Conservation (phyloP, 208 protist genomes). For the Novymonas esmeraldas region DNA sequence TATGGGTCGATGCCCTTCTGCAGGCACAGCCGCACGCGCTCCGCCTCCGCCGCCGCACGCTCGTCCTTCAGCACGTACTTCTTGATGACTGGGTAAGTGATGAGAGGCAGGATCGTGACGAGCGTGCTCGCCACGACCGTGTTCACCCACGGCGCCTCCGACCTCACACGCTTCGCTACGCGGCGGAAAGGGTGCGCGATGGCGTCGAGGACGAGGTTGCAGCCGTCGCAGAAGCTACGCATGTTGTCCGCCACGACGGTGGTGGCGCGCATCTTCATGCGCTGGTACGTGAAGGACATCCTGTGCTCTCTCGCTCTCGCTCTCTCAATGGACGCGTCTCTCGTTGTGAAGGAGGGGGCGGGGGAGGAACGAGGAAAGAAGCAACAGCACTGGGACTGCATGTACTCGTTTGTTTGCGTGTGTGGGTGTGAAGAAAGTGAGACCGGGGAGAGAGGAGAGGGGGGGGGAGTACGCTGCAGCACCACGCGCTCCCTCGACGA, state of each 20-base stretch:
- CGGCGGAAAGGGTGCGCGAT: conserved; percentile 45
- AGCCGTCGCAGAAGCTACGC: conserved; percentile 69
- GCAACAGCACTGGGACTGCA: too few species aligned
- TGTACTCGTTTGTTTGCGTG: too few species aligned
- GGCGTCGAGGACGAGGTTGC: conserved; percentile 49
- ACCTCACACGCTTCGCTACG: conserved; percentile 43
- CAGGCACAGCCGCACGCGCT: conserved; percentile 87
- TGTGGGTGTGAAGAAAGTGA: neutral
- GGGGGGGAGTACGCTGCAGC: neutral
- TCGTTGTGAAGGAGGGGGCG: neutral
- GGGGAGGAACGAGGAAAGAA: neutral
- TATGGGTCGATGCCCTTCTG: conserved; percentile 93
- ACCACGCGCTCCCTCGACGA: neutral
- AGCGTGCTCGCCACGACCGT: conserved; percentile 45
- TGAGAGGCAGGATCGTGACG: conserved; percentile 54
- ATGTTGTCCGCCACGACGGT: conserved; percentile 52
- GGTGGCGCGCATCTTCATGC: conserved; percentile 78
- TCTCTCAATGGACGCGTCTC: too few species aligned
- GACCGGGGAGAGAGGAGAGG: neutral
- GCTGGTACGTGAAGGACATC: conserved; percentile 80
- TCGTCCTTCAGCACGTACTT: conserved; percentile 51
- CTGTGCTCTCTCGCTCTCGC: too few species aligned
- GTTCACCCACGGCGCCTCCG: conserved; percentile 84
- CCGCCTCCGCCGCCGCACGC: conserved; percentile 66
- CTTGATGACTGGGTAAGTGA: conserved; percentile 74